phyloP scores from a whole-genome alignment of 1,284 basidiomycete genomes.

The Flammula alnicola region DNA sequence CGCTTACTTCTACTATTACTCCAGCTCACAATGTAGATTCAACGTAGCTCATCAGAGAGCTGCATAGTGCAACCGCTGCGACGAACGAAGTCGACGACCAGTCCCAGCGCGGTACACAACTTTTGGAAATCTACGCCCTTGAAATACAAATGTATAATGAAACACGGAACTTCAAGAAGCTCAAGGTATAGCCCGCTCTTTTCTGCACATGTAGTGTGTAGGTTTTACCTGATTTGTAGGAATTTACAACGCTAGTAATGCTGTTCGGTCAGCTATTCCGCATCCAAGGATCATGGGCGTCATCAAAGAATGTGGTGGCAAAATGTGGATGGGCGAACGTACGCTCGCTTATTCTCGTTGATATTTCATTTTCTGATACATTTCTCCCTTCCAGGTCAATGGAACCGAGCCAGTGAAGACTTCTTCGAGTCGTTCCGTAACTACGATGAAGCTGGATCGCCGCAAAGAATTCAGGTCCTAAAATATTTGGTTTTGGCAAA shows the following conservation, averaged over 20 bases:
- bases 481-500: constrained; percentile 98
- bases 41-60: constrained; percentile 70
- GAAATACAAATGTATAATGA: constrained; percentile 99
- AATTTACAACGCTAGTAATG: constrained; percentile 96
- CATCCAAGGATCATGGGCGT: constrained; percentile 99
- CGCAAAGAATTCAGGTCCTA: constrained; percentile 95
- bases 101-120: constrained; percentile 86
- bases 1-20: neutral
- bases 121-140: constrained; percentile 97
- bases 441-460: constrained; percentile 97
- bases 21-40: constrained; percentile 3
- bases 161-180: constrained; percentile 92
- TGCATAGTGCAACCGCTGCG: constrained; percentile 68
- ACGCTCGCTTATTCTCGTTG: constrained; percentile 34
- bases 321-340: constrained; percentile 99
- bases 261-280: constrained; percentile 95
- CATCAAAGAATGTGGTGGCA: constrained; percentile 98
- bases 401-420: constrained; percentile 96
- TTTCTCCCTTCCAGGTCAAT: constrained; percentile 68
- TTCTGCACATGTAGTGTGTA: constrained; percentile 1
- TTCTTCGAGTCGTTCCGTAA: constrained; percentile 99
- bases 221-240: constrained; percentile 48
- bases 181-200: constrained; percentile 64
- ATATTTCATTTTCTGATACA: neutral
- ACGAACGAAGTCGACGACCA: constrained; percentile 80